Percentiles rank a stretch among this genome's conserved stretches.
phyloP scores from a whole-genome alignment of 352 stramenopile genomes.

The Peronospora farinosa region DNA sequence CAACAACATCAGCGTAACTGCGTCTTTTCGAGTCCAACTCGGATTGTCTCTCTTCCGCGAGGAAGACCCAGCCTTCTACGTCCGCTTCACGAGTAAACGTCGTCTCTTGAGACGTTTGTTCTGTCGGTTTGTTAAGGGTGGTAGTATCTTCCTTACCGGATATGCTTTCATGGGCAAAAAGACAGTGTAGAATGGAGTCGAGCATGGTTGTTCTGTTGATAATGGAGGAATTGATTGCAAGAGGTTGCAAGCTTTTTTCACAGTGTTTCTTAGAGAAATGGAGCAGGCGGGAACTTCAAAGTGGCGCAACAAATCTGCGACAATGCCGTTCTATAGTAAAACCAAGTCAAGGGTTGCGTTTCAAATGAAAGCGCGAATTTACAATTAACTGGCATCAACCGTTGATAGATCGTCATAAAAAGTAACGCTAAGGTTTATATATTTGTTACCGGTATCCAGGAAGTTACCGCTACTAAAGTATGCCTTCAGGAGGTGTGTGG shows the following conservation, averaged over 20 bases:
- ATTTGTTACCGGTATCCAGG: too few species aligned
- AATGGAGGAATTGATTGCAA: not conserved
- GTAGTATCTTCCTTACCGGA: conserved; percentile 8
- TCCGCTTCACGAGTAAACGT: conserved; percentile 32
- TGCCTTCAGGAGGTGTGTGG: not conserved
- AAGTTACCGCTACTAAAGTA: too few species aligned
- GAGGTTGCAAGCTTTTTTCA: conserved; percentile 9
- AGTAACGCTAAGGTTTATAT: too few species aligned
- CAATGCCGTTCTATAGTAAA: conserved; percentile 10
- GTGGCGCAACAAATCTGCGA: not conserved
- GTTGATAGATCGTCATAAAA: too few species aligned
- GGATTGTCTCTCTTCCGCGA: conserved; percentile 27
- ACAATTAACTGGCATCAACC: too few species aligned
- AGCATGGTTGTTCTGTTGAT: conserved; percentile 22
- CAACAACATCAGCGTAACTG: conserved; percentile 45
- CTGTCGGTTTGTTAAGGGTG: conserved; percentile 1
- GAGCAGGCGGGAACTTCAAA: conserved; percentile 12
- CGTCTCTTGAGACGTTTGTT: conserved; percentile 28
- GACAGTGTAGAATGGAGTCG: conserved; percentile 32
- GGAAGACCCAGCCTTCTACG: conserved; percentile 46
- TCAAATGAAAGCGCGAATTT: too few species aligned
- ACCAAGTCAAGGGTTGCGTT: not conserved
- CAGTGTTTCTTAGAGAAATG: too few species aligned
- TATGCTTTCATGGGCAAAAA: conserved; percentile 23
- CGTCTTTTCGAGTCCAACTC: conserved; percentile 19